Evolutionary conservation across 306 rosid genomes (phyloP), one percentile per base, ranked within the genome.

Genomic region (Heteromeles arbutifolia): DNA sequence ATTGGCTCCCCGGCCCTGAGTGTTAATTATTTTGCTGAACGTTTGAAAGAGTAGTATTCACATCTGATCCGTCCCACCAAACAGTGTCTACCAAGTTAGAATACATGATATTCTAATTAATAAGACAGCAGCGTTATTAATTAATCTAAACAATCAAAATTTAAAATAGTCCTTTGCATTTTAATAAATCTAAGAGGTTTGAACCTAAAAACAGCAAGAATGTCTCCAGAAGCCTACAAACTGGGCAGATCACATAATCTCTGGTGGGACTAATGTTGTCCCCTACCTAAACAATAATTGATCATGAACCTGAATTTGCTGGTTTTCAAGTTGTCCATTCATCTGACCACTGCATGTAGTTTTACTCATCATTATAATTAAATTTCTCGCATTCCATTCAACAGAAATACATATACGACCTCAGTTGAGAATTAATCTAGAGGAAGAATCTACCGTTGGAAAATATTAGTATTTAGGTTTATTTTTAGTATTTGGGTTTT

Each of bases 201-300:
- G 50, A 63, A 48, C 45, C 54, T 50, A 26, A 64, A 50, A 64
- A 45, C 62, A 29, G 57, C 76, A 24, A 32, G 26, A 43, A 37
- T 58, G 54, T 73, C 25, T 72, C 48, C 12, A n/a, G 43, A 28
- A 62, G 76, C 53, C 32, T 41, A 26, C 74, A 72, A 73, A 67
- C 57, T 56, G 39, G 70, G 66, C 45, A 67, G 86, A 85, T 91
- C 85, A 67, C 86, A 77, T 32, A 84, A 85, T 91, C 89, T 79
- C 43, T 71, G 61, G 86, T 76, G 77, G 93, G 85, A 34, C 87
- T 21, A 48, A 26, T 44, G 17, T 75, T 74, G 80, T 79, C 88
- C 74, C 78, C 13, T 31, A 74, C 59, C 69, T 78, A 39, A n/a
- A 25, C 67, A 57, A 73, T 73, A 37, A 58, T 58, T 58, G 9